Evolutionary conservation across 768 basidiomycete species (phyloP).

Genomic region (Termitomyces sp.): DNA sequence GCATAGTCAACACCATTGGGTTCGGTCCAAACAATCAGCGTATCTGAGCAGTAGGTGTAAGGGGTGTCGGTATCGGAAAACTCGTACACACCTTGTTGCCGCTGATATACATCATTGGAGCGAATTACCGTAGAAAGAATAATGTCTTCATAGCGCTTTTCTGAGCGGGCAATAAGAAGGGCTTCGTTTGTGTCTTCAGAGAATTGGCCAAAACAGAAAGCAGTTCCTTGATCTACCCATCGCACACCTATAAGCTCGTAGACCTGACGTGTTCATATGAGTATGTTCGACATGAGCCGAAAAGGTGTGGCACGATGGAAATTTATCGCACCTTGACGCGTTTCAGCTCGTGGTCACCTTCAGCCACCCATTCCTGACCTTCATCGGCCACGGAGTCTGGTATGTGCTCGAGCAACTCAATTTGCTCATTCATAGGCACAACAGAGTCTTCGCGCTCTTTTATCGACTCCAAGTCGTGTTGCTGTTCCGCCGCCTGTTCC

Average conservation of each 20-base stretch:
- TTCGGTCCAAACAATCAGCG: constrained; percentile 98
- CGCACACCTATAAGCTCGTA: constrained; percentile 88
- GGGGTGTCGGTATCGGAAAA: constrained; percentile 2
- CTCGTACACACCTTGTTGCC: constrained; percentile 58
- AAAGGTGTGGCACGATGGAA: background rate
- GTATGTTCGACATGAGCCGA: constrained; percentile 1
- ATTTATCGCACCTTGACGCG: constrained; percentile 65
- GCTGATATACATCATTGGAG: constrained; percentile 79
- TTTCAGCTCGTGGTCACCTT: constrained; percentile 71
- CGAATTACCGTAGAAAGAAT: constrained; percentile 80
- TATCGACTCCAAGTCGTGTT: constrained; percentile 19
- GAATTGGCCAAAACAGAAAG: constrained; percentile 90
- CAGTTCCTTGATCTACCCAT: constrained; percentile 97
- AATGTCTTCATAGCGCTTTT: constrained; percentile 64
- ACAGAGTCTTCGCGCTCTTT: constrained; percentile 31
- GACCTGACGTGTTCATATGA: constrained; percentile 48
- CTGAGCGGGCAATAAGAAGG: constrained; percentile 78
- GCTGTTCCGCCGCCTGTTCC: constrained; percentile 13
- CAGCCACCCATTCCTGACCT: constrained; percentile 54
- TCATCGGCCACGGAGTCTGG: constrained; percentile 45
- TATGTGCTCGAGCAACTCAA: constrained; percentile 43
- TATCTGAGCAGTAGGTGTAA: constrained; percentile 50
- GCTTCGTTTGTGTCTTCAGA: constrained; percentile 73
- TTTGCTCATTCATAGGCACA: constrained; percentile 33
- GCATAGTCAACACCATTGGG: constrained; percentile 93